Evolutionary conservation across 1,284 basidiomycete species (phyloP).

Genomic region (Laetiporus sulphureus): DNA sequence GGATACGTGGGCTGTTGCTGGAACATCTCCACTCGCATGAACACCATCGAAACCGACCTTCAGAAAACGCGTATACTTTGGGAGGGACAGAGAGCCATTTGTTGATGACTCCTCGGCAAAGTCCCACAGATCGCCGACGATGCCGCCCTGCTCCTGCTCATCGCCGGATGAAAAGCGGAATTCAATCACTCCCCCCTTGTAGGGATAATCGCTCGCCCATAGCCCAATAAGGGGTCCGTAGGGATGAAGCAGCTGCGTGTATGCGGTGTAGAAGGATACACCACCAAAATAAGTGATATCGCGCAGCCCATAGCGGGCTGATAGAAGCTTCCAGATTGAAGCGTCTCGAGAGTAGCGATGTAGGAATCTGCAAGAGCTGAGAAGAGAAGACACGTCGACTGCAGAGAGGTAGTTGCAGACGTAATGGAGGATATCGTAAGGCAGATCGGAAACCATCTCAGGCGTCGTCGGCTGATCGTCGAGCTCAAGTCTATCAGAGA

Average conservation of each 20-base stretch:
- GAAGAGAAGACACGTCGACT: conserved; percentile 12
- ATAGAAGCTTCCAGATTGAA: conserved; percentile 16
- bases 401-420: conserved; percentile 11
- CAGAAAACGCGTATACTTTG: conserved; percentile 13
- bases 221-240: conserved; percentile 18
- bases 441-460: conserved; percentile 9
- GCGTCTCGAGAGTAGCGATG: conserved; percentile 12
- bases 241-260: conserved; percentile 14
- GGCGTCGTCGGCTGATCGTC: too few species aligned
- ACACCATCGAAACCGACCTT: conserved; percentile 8
- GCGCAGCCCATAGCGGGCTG: conserved; percentile 11
- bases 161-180: conserved; percentile 13
- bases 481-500: too few species aligned
- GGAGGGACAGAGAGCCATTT: conserved; percentile 5
- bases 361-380: conserved; percentile 10
- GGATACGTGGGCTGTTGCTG: too few species aligned
- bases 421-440: conserved; percentile 17
- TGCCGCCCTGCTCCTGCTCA: conserved; percentile 8
- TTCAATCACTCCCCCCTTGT: conserved; percentile 17
- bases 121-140: conserved; percentile 19
- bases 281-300: conserved; percentile 7
- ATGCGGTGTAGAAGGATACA: conserved; percentile 16
- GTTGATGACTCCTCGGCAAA: conserved; percentile 1
- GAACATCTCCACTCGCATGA: background rate
- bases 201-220: conserved; percentile 21